Base-by-base conservation (phyloP, 208 protist genomes). In the Naegleria lovaniensis region DNA sequence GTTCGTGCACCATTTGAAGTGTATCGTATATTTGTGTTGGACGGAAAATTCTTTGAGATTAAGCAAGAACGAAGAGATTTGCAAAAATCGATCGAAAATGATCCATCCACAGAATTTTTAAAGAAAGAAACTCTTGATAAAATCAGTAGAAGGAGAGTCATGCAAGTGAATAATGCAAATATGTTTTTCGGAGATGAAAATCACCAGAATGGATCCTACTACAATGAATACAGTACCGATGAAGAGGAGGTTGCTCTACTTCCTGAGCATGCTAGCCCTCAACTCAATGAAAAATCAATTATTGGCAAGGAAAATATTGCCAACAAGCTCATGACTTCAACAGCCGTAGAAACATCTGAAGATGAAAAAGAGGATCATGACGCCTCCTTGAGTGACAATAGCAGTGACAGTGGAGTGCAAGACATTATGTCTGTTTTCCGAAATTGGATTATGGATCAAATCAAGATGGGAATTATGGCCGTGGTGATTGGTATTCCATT, bases 11-110 rank as follows among this genome's bases (percentile, higher is more conserved):
- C 88, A 39, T 90, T 90, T 58, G 88, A 90, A 38, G 36, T 86
- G 7, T 90, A 86, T 90, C 5, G 88, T 38, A 36, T 90, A 4
- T 90, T 90, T 76, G 88, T 90, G 19, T 36, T 90, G 15, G 88
- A 90, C 9, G 52, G 29, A 88, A 58, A 88, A 39, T 88, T 88
- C n/a, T 79, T 79, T 79, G 67, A 79, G n/a, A 79, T n/a, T 13
- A 79, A 79, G 29, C 67, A 79, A 79, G 67, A 79, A 79, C 19
- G 67, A 79, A 79, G n/a, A 79, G 16, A 36, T 36, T n/a, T 36
- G 5, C 67, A 79, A 79, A 79, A 79, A 11, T 36, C 16, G 19
- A 29, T 13, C 2, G n/a, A 11, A 11, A 36, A 36, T 79, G 29
- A 79, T 36, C 25, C 19, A 36, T 25, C 6, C 36, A 6, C 16